A percentile compares a stretch with the other conserved stretches of the same genome.
phyloP scores from a whole-genome alignment of 192 early-diverging fungal species.

The Entomortierella chlamydospora region DNA sequence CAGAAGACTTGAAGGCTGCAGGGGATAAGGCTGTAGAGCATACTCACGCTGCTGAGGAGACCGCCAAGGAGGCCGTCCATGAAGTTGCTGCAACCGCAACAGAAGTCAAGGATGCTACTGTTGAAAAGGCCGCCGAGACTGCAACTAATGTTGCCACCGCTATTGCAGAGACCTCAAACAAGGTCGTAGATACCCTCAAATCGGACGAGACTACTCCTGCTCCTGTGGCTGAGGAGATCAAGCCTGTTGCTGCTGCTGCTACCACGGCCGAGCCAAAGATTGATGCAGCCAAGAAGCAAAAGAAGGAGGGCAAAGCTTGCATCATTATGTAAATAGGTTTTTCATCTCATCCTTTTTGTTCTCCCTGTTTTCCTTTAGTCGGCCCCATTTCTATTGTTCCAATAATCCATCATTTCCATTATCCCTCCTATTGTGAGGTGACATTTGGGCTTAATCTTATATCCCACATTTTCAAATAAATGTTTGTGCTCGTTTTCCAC shows the following conservation, averaged over 20 bases:
- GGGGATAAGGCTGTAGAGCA: background rate
- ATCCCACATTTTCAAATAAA: no score
- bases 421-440: no score
- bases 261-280: constrained; percentile 11
- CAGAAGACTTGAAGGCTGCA: constrained; percentile 11
- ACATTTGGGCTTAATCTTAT: no score
- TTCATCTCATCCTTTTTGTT: constrained; percentile 1
- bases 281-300: constrained; percentile 25
- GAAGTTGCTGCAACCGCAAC: constrained; percentile 33
- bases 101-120: constrained; percentile 13
- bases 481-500: no score
- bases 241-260: constrained; percentile 11
- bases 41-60: no score
- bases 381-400: no score
- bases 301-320: constrained; percentile 46
- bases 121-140: no score
- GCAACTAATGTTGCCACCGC: no score
- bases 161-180: no score
- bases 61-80: constrained; percentile 9
- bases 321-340: constrained; percentile 37
- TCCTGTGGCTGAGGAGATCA: constrained; percentile 39
- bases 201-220: no score
- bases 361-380: background rate
- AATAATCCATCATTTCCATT: no score
- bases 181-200: no score